A percentile compares a stretch with the other conserved stretches of the same genome.
These are phyloP conservation scores for Knoxia roxburghii DNA, from an alignment of 257 asterid genomes.

Conservation along the genomic window DNA sequence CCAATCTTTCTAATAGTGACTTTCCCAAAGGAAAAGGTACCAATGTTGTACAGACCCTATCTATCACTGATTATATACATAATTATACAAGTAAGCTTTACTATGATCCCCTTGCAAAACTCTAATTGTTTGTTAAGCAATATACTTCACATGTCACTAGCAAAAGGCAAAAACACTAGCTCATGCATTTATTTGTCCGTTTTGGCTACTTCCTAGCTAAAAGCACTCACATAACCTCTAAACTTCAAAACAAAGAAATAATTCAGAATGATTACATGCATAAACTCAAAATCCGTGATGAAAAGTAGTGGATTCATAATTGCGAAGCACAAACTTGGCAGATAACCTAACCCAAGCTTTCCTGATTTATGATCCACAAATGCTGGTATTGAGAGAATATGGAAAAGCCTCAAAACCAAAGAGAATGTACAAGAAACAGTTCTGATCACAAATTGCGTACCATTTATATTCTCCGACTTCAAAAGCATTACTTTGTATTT, in stretches of 20 bases:
- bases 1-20: not conserved
- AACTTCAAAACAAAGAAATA: not conserved
- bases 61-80: too few relatives aligned
- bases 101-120: not conserved
- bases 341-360: not conserved
- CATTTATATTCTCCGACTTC: slow-evolving; percentile 49
- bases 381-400: not conserved
- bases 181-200: not conserved
- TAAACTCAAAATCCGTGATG: not conserved
- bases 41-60: not conserved
- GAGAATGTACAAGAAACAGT: not conserved
- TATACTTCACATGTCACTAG: not conserved
- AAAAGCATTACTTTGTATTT: slow-evolving; percentile 43
- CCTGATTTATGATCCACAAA: not conserved
- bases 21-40: not conserved
- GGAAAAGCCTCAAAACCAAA: not conserved
- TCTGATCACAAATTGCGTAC: slow-evolving; percentile 24
- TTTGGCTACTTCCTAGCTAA: not conserved
- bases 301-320: not conserved
- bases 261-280: not conserved
- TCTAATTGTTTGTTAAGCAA: not conserved
- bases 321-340: not conserved
- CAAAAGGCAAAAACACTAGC: not conserved
- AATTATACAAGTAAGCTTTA: not conserved
- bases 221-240: not conserved